These are phyloP conservation scores for Leucosporidium yakuticum DNA, from an alignment of 768 basidiomycete species.

Conservation along the genomic window DNA sequence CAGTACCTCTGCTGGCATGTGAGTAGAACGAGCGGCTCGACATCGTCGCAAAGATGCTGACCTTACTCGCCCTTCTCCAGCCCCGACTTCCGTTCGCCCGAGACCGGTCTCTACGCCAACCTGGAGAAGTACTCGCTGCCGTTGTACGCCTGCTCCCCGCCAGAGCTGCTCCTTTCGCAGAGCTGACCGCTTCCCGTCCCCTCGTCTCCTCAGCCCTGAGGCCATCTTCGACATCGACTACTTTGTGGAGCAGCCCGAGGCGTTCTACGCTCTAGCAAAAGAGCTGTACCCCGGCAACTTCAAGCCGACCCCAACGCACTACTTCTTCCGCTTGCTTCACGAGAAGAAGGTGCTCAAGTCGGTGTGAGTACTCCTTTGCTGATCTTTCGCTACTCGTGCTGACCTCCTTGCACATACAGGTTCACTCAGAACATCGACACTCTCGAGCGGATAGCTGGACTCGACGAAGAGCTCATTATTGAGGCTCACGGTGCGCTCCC, in stretches of 20 bases:
- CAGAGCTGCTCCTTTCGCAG: neutral
- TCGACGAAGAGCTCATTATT: slow-evolving; percentile 66
- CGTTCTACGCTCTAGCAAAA: slow-evolving; percentile 78
- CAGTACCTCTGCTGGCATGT: slow-evolving; percentile 63
- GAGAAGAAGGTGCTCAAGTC: slow-evolving; percentile 59
- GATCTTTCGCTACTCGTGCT: neutral
- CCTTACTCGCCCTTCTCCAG: slow-evolving; percentile 44
- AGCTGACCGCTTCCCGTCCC: no score
- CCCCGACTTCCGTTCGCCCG: slow-evolving; percentile 81
- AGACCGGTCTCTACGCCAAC: slow-evolving; percentile 58
- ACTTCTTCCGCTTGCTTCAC: slow-evolving; percentile 78
- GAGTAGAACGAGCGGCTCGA: neutral
- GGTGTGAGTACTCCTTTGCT: slow-evolving; percentile 24
- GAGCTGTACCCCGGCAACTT: slow-evolving; percentile 79
- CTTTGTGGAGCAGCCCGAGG: slow-evolving; percentile 49
- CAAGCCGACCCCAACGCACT: slow-evolving; percentile 81
- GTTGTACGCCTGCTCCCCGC: slow-evolving; percentile 10
- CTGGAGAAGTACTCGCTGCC: slow-evolving; percentile 42
- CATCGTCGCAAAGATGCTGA: neutral
- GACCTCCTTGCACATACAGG: neutral
- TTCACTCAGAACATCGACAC: slow-evolving; percentile 79
- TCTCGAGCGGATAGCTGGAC: slow-evolving; percentile 74
- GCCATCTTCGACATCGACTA: slow-evolving; percentile 90
- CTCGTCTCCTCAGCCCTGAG: slow-evolving; percentile 55
- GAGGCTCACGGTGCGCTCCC: slow-evolving; percentile 69